Evolutionary conservation across 768 basidiomycete species (phyloP).

Genomic region (Pleurotus sapidus): DNA sequence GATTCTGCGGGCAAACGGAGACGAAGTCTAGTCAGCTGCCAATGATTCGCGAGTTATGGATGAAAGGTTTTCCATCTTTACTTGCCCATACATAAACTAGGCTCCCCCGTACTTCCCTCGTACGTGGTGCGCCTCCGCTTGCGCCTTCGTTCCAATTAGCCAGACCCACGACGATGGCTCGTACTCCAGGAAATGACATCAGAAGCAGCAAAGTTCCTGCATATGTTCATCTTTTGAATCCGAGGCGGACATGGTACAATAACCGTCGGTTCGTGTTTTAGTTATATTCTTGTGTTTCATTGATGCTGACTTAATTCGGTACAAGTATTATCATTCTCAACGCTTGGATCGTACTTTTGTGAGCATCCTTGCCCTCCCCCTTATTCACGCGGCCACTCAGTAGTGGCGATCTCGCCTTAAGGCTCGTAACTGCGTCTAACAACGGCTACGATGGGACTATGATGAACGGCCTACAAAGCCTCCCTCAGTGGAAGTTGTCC

Average conservation of each 20-base stretch:
- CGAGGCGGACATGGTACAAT: constrained; percentile 1
- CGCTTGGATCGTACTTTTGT: constrained; percentile 2
- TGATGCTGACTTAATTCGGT: neutral
- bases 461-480: constrained; percentile 6
- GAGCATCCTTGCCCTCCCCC: neutral
- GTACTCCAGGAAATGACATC: neutral
- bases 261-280: neutral
- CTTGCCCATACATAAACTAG: neutral
- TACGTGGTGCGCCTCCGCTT: neutral
- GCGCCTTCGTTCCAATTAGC: neutral
- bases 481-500: neutral
- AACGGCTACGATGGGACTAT: constrained; percentile 29
- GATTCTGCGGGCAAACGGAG: neutral
- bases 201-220: neutral
- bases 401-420: neutral
- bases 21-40: no score
- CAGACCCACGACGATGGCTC: neutral
- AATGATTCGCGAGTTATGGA: neutral
- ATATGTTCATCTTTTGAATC: neutral
- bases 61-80: neutral
- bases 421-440: constrained; percentile 39
- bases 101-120: neutral
- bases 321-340: neutral
- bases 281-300: neutral
- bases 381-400: neutral